A percentile compares a stretch with the other conserved stretches of the same genome.
phyloP scores from a whole-genome alignment of 768 basidiomycete genomes.

The Melanogaster broomeanus region DNA sequence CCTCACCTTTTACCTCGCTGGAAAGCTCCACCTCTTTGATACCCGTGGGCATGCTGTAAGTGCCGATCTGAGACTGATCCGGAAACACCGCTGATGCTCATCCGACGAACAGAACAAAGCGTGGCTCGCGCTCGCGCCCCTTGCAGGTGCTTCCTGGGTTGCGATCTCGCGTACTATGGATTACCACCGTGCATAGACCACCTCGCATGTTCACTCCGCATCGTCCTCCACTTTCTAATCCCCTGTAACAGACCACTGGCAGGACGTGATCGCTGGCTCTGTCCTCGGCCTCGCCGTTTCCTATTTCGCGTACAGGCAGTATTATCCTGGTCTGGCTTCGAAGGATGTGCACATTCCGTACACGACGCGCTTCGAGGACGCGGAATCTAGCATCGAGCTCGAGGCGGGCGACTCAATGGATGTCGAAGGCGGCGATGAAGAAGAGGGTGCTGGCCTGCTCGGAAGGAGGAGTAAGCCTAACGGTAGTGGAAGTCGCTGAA shows the following conservation, averaged over 20 bases:
- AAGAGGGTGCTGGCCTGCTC: slow-evolving; percentile 19
- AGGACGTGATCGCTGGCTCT: slow-evolving; percentile 82
- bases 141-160: slow-evolving; percentile 70
- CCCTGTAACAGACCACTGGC: slow-evolving; percentile 73
- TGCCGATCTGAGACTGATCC: slow-evolving; percentile 11
- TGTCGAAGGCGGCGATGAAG: slow-evolving; percentile 10
- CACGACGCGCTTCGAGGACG: slow-evolving; percentile 58
- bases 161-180: slow-evolving; percentile 93
- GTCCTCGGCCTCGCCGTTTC: slow-evolving; percentile 71
- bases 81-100: slow-evolving; percentile 5
- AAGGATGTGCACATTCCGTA: slow-evolving; percentile 65
- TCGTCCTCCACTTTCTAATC: slow-evolving; percentile 1
- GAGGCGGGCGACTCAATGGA: slow-evolving; percentile 7
- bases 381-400: neutral
- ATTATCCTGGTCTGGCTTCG: slow-evolving; percentile 68
- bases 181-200: slow-evolving; percentile 66
- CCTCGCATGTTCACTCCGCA: neutral
- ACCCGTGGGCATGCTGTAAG: slow-evolving; percentile 68
- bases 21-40: slow-evolving; percentile 90
- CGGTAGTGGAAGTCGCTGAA: neutral
- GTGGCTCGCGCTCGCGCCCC: slow-evolving; percentile 79
- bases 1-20: slow-evolving; percentile 83
- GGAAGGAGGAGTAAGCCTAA: slow-evolving; percentile 14
- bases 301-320: slow-evolving; percentile 79
- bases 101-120: slow-evolving; percentile 55